phyloP scores from a whole-genome alignment of 352 stramenopile species.

The Globisporangium iwayamae region DNA sequence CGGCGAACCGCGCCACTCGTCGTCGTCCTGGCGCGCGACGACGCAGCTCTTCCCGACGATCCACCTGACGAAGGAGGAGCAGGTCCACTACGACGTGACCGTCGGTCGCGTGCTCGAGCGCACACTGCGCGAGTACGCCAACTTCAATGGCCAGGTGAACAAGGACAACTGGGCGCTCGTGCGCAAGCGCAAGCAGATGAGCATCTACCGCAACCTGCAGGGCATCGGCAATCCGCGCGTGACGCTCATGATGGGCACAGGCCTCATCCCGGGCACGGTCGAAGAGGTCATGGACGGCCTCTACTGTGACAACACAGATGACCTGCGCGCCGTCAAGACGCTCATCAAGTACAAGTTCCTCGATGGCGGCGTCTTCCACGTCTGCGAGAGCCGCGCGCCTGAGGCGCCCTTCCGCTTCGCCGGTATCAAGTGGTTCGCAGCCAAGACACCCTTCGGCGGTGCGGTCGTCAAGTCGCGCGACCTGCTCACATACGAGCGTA shows the following conservation, averaged over 20 bases:
- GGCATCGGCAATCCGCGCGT: conserved; percentile 12
- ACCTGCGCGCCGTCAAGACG: conserved; percentile 28
- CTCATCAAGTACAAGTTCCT: conserved; percentile 29
- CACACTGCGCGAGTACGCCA: conserved; percentile 17
- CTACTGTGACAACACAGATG: conserved; percentile 37
- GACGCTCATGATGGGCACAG: conserved; percentile 15
- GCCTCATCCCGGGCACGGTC: conserved; percentile 9
- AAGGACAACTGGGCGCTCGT: conserved; percentile 13
- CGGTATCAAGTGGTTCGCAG: conserved; percentile 42
- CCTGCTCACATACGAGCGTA: conserved; percentile 26
- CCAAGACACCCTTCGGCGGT: conserved; percentile 24
- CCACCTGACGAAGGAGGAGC: conserved; percentile 17
- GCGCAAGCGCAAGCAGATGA: conserved; percentile 17
- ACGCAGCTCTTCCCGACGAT: conserved; percentile 20
- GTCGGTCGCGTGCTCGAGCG: conserved; percentile 18
- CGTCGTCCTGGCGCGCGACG: conserved; percentile 15
- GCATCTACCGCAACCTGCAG: conserved; percentile 16
- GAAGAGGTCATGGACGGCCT: conserved; percentile 39
- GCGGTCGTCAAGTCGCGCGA: conserved; percentile 24
- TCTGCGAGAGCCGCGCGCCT: conserved; percentile 23
- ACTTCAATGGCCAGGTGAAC: conserved; percentile 12
- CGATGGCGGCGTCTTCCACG: conserved; percentile 35
- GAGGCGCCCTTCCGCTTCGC: conserved; percentile 36
- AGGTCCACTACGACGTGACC: conserved; percentile 20
- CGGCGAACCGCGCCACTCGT: background rate